Evolutionary conservation across 495 filamentous ascomycete genomes (phyloP).

Genomic region (Neurospora pannonica): DNA sequence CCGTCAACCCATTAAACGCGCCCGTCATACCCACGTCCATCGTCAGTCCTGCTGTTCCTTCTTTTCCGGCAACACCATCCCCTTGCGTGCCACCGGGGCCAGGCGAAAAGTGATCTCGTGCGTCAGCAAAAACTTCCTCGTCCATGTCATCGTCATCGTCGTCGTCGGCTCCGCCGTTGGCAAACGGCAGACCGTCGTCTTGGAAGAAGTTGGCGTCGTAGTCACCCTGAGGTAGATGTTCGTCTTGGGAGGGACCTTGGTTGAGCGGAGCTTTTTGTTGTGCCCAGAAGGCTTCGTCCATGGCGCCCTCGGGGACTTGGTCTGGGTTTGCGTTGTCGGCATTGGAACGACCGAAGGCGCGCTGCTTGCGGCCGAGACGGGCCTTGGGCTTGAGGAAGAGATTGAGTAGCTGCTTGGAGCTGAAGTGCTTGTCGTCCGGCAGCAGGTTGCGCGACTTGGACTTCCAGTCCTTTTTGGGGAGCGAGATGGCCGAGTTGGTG

Average conservation of each 20-base stretch:
- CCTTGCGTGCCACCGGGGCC: slow-evolving; percentile 46
- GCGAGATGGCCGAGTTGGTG: slow-evolving; percentile 67
- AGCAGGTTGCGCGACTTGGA: slow-evolving; percentile 87
- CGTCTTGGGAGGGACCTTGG: slow-evolving; percentile 25
- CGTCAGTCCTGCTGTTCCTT: slow-evolving; percentile 14
- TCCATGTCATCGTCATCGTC: slow-evolving; percentile 57
- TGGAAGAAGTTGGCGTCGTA: slow-evolving; percentile 98
- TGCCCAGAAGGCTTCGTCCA: slow-evolving; percentile 96
- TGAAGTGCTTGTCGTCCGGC: slow-evolving; percentile 97
- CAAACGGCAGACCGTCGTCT: slow-evolving; percentile 78
- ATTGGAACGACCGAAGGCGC: slow-evolving; percentile 4
- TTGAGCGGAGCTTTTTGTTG: slow-evolving; percentile 51
- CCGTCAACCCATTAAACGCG: slow-evolving; percentile 38
- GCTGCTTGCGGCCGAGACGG: slow-evolving; percentile 49
- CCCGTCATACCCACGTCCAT: slow-evolving; percentile 36
- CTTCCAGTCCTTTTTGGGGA: slow-evolving; percentile 91
- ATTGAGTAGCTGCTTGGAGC: slow-evolving; percentile 76
- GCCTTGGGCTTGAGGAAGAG: slow-evolving; percentile 94
- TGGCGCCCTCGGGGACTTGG: slow-evolving; percentile 57
- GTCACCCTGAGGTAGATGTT: slow-evolving; percentile 48
- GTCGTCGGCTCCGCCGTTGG: slow-evolving; percentile 59
- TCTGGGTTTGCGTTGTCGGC: slow-evolving; percentile 30
- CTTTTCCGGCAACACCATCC: slow-evolving; percentile 3
- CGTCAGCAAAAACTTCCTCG: slow-evolving; percentile 74
- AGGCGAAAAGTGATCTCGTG: slow-evolving; percentile 80